Conservation (phyloP, 2,329 filamentous ascomycete genomes). For the Fusarium sp. region DNA sequence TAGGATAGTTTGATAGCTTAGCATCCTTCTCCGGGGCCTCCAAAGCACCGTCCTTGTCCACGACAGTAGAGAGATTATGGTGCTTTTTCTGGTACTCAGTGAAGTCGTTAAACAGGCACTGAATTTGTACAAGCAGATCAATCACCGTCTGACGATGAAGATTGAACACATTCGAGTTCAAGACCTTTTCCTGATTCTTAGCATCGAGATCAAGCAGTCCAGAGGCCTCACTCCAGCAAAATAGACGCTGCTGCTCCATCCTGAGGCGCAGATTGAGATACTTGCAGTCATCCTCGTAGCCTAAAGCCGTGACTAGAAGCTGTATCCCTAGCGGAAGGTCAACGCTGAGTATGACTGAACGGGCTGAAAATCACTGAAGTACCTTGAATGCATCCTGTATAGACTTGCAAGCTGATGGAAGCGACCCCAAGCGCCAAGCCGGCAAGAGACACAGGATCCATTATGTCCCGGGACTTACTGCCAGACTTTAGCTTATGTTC, state of each 20-base stretch:
- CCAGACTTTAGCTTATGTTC: constrained; percentile 9
- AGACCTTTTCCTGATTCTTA: constrained; percentile 55
- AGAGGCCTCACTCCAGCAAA: constrained; percentile 62
- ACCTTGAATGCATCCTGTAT: constrained; percentile 59
- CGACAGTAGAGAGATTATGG: constrained; percentile 49
- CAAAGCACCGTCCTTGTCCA: constrained; percentile 51
- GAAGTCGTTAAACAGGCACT: constrained; percentile 60
- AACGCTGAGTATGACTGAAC: not conserved
- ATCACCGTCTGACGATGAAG: constrained; percentile 62
- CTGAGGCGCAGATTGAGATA: constrained; percentile 61
- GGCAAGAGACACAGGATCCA: constrained; percentile 58
- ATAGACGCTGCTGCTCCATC: constrained; percentile 62
- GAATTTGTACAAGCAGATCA: constrained; percentile 59
- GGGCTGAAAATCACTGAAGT: constrained; percentile 17
- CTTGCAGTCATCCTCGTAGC: constrained; percentile 60
- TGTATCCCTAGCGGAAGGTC: constrained; percentile 53
- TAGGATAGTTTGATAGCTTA: constrained; percentile 57
- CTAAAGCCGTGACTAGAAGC: constrained; percentile 59
- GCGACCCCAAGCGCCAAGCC: constrained; percentile 59
- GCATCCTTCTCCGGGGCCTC: constrained; percentile 57
- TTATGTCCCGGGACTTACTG: constrained; percentile 28
- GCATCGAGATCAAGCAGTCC: constrained; percentile 58
- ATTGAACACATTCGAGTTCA: constrained; percentile 60
- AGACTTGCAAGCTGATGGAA: constrained; percentile 59
- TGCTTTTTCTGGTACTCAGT: constrained; percentile 55